Base-by-base conservation (phyloP, 371 early-diverging fungal genomes). In the Dichotomocladium elegans region DNA sequence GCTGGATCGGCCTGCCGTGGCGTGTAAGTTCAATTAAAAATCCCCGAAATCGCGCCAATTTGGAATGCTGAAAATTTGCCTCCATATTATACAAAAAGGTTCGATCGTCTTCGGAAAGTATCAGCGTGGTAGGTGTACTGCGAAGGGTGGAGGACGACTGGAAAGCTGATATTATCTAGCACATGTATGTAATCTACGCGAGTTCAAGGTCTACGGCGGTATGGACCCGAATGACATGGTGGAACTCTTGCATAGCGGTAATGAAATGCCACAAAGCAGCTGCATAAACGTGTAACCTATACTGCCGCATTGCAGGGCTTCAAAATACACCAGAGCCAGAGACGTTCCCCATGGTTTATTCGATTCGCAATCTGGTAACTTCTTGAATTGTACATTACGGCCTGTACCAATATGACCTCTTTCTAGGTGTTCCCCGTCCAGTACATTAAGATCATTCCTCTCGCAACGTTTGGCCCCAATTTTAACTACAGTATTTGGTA, bases 401-500 rank as follows among this genome's bases (percentile, higher is more conserved):
- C 7, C 15, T 37, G 1, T 37, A 4, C 3, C 2, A 48, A 30
- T 24, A 15, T 10, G 25, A 12, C 15, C 24, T 25, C 50, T 12
- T 47, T 5, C 4, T 54, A 83, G 87, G 60, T 80, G 33, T 92
- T 90, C 55, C 97, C 88, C 41, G 85, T 87, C 44, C 88, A 83
- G 57, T 96, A 89, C 60, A 84, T 99, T 52, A 94, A 93, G 77
- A 95, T 99, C 31, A 89, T 88, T 19, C 99, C 99, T 19, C 67
- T 95, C 35, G 70, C 90, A 45, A 89, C 97, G 3, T 92, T 87
- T 82, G 96, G 93, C 10, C 80, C 91, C 49, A 95, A 92, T 63
- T 96, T 97, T 71, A 95, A 93, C 68, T 96, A 91, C 68, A 88
- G 89, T 49, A 88, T 99, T 17, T 99, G 99, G 99, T 91, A 86